Evolutionary conservation across 2,329 filamentous ascomycete genomes (phyloP).

Genomic region (Penicillium sp.): DNA sequence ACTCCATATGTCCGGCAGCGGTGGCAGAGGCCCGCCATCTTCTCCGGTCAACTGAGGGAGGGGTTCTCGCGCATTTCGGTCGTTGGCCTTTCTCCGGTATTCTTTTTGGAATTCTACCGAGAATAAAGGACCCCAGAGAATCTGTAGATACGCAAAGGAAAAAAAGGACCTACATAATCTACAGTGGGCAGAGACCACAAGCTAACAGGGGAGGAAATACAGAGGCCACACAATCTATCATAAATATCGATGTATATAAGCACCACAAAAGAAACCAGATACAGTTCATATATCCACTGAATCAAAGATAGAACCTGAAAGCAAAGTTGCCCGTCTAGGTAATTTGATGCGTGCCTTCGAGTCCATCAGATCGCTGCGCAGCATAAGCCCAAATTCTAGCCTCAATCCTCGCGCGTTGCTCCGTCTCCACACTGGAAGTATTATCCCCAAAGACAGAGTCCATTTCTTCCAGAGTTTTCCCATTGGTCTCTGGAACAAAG

Average conservation of each 20-base stretch:
- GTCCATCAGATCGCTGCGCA: not conserved
- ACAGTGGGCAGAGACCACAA: not conserved
- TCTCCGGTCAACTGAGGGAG: too few species aligned
- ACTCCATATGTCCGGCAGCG: too few species aligned
- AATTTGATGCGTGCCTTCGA: not conserved
- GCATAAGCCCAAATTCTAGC: constrained; percentile 2
- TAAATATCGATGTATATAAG: not conserved
- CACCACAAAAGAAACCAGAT: too few species aligned
- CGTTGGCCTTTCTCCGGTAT: not conserved
- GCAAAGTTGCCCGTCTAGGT: not conserved
- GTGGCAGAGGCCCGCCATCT: too few species aligned
- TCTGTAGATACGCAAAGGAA: not conserved
- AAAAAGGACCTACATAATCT: not conserved
- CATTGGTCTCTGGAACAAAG: constrained; percentile 56
- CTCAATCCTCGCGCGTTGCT: constrained; percentile 5
- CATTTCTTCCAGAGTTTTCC: constrained; percentile 53
- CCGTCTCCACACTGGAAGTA: not conserved
- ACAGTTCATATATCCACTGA: not conserved
- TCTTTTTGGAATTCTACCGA: not conserved
- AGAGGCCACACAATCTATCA: not conserved
- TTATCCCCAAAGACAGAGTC: constrained; percentile 35
- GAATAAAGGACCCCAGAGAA: too few species aligned
- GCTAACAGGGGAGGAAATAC: not conserved
- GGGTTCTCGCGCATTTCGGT: not conserved
- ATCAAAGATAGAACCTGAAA: not conserved